These are phyloP conservation scores for Tetracladium maxilliforme DNA, from an alignment of 2,329 filamentous ascomycete species.

Conservation along the genomic window DNA sequence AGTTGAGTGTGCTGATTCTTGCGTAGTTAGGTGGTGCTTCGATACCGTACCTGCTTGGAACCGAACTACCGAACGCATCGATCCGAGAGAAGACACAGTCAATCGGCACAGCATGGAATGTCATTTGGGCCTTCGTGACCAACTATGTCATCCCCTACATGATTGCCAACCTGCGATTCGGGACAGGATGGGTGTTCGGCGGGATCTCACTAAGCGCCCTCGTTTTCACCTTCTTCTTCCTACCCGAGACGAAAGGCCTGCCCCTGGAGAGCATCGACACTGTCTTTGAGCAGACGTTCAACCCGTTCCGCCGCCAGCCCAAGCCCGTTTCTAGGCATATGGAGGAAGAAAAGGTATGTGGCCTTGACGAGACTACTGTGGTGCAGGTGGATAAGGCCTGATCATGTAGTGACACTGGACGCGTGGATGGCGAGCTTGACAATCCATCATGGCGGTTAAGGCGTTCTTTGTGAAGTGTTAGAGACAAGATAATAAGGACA, in stretches of 20 bases:
- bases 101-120: constrained; percentile 9
- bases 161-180: constrained; percentile 7
- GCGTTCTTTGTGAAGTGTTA: no score
- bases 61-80: constrained; percentile 8
- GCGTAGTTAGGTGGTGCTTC: constrained; percentile 7
- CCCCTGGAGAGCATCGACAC: constrained; percentile 6
- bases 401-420: no score
- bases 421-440: no score
- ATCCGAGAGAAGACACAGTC: constrained; percentile 10
- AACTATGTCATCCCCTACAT: constrained; percentile 10
- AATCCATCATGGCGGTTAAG: no score
- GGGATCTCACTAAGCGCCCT: constrained; percentile 6
- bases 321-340: no score
- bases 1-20: not conserved
- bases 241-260: constrained; percentile 6
- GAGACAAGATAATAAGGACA: no score
- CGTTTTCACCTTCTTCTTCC: constrained; percentile 7
- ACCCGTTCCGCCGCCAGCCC: constrained; percentile 5
- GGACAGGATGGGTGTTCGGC: constrained; percentile 10
- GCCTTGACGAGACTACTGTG: no score
- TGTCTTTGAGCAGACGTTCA: constrained; percentile 4
- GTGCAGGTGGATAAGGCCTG: no score
- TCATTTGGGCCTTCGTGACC: constrained; percentile 10
- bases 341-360: no score
- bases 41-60: constrained; percentile 8